Evolutionary conservation across 2,329 filamentous ascomycete genomes (phyloP).

Genomic region (Aspergillus viridinutans): DNA sequence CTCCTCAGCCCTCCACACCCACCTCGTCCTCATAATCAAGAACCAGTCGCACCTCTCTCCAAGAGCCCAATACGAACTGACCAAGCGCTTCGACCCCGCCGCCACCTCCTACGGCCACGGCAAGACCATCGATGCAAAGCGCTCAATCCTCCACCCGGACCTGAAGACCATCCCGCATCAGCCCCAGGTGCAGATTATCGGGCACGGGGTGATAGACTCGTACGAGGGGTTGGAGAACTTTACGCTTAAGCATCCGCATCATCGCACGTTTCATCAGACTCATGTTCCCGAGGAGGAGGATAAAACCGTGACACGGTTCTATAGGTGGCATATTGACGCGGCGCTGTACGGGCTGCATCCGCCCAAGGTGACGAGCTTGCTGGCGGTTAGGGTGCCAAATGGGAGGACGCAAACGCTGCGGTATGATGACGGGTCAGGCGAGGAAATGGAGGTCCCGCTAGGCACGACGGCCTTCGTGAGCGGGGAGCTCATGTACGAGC

Average conservation of each 20-base stretch:
- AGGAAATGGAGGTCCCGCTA: constrained; percentile 64
- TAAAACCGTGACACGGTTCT: constrained; percentile 58
- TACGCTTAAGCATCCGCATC: constrained; percentile 68
- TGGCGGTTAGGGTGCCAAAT: constrained; percentile 68
- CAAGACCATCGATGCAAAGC: constrained; percentile 65
- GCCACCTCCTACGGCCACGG: constrained; percentile 68
- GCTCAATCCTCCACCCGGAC: constrained; percentile 68
- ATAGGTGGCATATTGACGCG: constrained; percentile 77
- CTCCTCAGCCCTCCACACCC: constrained; percentile 60
- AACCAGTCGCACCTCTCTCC: constrained; percentile 61
- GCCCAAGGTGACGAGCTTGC: constrained; percentile 66
- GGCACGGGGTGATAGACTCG: constrained; percentile 64
- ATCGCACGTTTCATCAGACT: constrained; percentile 69
- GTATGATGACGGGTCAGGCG: constrained; percentile 68
- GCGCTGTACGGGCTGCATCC: constrained; percentile 72
- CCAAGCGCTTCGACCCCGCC: constrained; percentile 66
- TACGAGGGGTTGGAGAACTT: constrained; percentile 70
- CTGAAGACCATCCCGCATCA: constrained; percentile 77
- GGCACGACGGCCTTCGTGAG: constrained; percentile 74
- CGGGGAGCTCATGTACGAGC: constrained; percentile 66
- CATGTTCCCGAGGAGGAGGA: constrained; percentile 60
- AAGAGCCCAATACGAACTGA: constrained; percentile 69
- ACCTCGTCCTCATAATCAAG: constrained; percentile 69
- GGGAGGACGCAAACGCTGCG: constrained; percentile 63
- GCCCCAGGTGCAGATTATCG: constrained; percentile 75